Evolutionary conservation across 805 yeast genomes (phyloP).

Genomic region (Schwanniomyces yamadae): DNA sequence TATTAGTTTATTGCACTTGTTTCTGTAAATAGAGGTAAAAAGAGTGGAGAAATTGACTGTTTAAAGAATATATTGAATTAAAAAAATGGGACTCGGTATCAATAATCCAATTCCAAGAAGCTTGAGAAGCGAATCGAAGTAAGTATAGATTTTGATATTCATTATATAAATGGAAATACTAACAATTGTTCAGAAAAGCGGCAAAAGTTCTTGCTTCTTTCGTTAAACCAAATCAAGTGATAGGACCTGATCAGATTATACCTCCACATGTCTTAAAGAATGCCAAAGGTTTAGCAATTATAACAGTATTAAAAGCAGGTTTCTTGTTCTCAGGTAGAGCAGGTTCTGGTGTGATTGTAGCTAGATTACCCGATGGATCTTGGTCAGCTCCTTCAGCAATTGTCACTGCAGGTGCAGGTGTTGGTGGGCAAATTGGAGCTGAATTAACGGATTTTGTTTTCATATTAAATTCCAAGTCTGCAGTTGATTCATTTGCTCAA

Average conservation of each 20-base stretch:
- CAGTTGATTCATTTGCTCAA: slow-evolving; percentile 92
- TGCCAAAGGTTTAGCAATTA: slow-evolving; percentile 89
- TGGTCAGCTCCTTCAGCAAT: slow-evolving; percentile 99
- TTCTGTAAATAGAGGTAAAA: not conserved
- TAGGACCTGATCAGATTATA: slow-evolving; percentile 84
- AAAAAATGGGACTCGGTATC: slow-evolving; percentile 42
- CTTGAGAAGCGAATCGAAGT: slow-evolving; percentile 81
- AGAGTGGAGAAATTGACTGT: not conserved
- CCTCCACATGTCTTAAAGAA: slow-evolving; percentile 84
- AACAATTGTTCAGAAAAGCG: slow-evolving; percentile 62
- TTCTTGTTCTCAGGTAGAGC: slow-evolving; percentile 95
- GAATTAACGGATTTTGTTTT: slow-evolving; percentile 96
- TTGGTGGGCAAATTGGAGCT: slow-evolving; percentile 96
- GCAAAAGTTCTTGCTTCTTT: slow-evolving; percentile 88
- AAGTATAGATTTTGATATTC: slow-evolving; percentile 35
- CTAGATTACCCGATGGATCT: slow-evolving; percentile 87
- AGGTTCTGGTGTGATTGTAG: slow-evolving; percentile 94
- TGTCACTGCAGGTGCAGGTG: slow-evolving; percentile 97
- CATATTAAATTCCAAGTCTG: slow-evolving; percentile 79
- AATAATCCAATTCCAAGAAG: slow-evolving; percentile 96
- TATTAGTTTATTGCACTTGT: no score
- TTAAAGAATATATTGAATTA: not conserved
- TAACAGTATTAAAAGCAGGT: slow-evolving; percentile 96
- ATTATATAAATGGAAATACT: slow-evolving; percentile 13
- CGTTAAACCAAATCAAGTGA: slow-evolving; percentile 89